Conservation (phyloP, 306 rosid species). For the Rubus idaeus region DNA sequence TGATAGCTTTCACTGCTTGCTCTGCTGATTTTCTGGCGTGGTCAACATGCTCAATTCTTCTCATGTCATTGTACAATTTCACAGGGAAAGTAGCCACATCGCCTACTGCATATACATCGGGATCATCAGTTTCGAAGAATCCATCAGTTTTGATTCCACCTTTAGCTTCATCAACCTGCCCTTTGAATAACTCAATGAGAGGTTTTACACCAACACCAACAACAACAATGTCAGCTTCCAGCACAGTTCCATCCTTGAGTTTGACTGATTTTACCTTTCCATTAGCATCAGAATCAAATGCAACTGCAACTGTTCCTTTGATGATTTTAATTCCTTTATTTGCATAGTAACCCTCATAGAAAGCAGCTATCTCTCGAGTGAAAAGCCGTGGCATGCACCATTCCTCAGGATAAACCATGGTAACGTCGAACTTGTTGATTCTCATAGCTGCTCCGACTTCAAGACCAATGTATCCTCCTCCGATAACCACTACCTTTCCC, state of each 20-base stretch:
- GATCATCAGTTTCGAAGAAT: conserved; percentile 30
- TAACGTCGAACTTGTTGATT: conserved; percentile 40
- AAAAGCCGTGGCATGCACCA: conserved; percentile 41
- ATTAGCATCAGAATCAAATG: conserved; percentile 2
- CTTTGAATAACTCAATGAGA: conserved; percentile 31
- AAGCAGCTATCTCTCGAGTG: conserved; percentile 34
- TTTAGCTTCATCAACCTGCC: conserved; percentile 29
- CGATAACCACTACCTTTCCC: conserved; percentile 39
- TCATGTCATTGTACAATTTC: conserved; percentile 33
- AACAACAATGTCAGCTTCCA: conserved; percentile 43
- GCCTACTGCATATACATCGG: conserved; percentile 37
- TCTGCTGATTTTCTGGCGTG: conserved; percentile 49
- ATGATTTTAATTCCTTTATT: conserved; percentile 36
- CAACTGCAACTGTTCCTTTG: conserved; percentile 25
- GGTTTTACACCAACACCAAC: conserved; percentile 48
- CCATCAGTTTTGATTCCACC: conserved; percentile 44
- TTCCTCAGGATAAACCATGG: conserved; percentile 33
- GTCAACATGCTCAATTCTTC: conserved; percentile 50
- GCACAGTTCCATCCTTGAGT: conserved; percentile 35
- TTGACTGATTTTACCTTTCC: conserved; percentile 41
- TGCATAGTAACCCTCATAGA: conserved; percentile 40
- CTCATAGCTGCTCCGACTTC: conserved; percentile 50
- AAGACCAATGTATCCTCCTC: conserved; percentile 51
- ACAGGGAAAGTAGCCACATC: conserved; percentile 40
- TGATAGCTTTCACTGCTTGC: conserved; percentile 42